phyloP scores from a whole-genome alignment of 495 filamentous ascomycete species.

The Saxophila tyrrhenica region DNA sequence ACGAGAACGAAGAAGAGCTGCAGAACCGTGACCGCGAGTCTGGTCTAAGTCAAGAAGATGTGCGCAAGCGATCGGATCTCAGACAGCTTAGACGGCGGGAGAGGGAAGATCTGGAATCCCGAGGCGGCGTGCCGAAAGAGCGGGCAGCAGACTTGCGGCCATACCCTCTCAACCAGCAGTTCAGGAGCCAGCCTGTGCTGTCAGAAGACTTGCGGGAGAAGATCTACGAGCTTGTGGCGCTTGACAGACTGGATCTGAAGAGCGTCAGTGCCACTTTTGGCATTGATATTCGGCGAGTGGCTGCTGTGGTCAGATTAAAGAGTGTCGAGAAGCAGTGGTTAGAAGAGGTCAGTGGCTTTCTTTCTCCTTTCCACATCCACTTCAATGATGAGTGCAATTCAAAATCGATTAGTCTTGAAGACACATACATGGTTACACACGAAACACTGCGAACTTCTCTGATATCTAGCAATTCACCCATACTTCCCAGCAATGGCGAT shows the following conservation, averaged over 20 bases:
- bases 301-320: slow-evolving; percentile 77
- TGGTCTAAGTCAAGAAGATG: slow-evolving; percentile 8
- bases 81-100: slow-evolving; percentile 11
- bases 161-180: slow-evolving; percentile 67
- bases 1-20: slow-evolving; percentile 14
- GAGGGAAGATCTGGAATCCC: slow-evolving; percentile 17
- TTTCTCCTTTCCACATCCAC: slow-evolving; percentile 24
- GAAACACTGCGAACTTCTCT: slow-evolving; percentile 39
- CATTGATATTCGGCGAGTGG: slow-evolving; percentile 79
- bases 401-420: slow-evolving; percentile 99
- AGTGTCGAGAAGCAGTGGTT: slow-evolving; percentile 71
- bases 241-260: slow-evolving; percentile 55
- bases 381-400: slow-evolving; percentile 61
- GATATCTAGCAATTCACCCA: slow-evolving; percentile 15
- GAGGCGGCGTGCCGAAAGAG: slow-evolving; percentile 30
- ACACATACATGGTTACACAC: slow-evolving; percentile 51
- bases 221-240: slow-evolving; percentile 59
- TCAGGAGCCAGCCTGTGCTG: slow-evolving; percentile 61
- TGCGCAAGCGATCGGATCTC: background rate
- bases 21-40: slow-evolving; percentile 17
- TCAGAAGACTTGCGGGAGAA: slow-evolving; percentile 62
- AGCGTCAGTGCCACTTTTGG: slow-evolving; percentile 64
- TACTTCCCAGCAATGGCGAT: background rate
- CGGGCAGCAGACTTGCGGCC: slow-evolving; percentile 38
- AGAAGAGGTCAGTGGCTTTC: slow-evolving; percentile 50